Evolutionary conservation across 148 eudicot species (phyloP).

Genomic region (Rhododendron vialii): DNA sequence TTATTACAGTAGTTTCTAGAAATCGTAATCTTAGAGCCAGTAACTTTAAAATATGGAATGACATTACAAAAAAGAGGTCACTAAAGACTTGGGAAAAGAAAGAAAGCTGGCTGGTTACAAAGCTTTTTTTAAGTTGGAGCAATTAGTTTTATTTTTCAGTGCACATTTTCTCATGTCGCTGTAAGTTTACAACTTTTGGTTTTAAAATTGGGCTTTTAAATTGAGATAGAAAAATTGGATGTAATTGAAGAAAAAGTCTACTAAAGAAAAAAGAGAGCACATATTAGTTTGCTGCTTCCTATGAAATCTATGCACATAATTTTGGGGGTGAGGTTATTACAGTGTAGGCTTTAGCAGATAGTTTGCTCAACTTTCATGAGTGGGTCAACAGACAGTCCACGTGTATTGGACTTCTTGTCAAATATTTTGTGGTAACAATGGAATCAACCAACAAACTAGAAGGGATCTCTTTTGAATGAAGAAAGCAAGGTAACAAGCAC

Average conservation of each 20-base stretch:
- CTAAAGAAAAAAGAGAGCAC: not conserved
- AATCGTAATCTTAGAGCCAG: not conserved
- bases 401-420: not conserved
- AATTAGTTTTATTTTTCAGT: not conserved
- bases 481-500: not conserved
- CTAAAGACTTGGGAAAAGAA: not conserved
- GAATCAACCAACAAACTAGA: not conserved
- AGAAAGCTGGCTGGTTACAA: not conserved
- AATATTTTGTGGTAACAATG: not conserved
- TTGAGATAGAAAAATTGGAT: not conserved
- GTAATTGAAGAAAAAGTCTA: not conserved
- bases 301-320: not conserved
- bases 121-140: not conserved
- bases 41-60: not conserved
- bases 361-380: not conserved
- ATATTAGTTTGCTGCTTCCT: not conserved
- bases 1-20: not conserved
- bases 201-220: not conserved
- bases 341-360: not conserved
- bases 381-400: not conserved
- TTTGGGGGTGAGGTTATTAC: not conserved
- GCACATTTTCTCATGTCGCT: not conserved
- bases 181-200: not conserved
- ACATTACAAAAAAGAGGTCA: not conserved
- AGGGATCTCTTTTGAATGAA: not conserved